Evolutionary conservation across 1,284 basidiomycete species (phyloP), one percentile per base, ranked within the genome.

Genomic region (Cutaneotrichosporon sp.): DNA sequence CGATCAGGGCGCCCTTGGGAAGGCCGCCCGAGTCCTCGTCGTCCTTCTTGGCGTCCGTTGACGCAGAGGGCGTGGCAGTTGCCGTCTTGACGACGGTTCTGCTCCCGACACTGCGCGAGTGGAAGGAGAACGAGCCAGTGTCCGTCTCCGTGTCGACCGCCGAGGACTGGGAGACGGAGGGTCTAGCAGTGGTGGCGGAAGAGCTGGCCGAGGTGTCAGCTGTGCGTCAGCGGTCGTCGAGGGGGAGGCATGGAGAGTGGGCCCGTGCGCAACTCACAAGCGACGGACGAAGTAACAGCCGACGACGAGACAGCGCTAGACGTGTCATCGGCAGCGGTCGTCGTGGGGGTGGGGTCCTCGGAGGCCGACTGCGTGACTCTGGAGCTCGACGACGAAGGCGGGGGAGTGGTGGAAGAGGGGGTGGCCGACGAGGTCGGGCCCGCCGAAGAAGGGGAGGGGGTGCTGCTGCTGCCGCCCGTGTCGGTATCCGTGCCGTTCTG

Each of bases 1-100:
- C 82, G 25, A 89, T 91, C 60, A 91, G 74, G 6, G 89, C 86
- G 24, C 83, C 82, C 69, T 83, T 84, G 51, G 83, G 78, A 56
- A 83, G 54, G 8, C 76, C 75, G 24, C 59, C 62, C 22, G 69
- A 65, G 22, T 61, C 45, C 4, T 56, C 54, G 24, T 60, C 66
- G 14, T 53, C 38, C 36, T 53, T n/a, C 16, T 14, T 18, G 3
- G 38, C 38, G 18, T 7, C 38, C 1, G 38, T 7, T 8, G 34
- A 36, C 11, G 38, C 18, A 1, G 38, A 42, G 38, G 38, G 16
- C 38, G 18, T 42, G 11, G 38, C 38, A 8, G 38, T 42, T 18
- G 16, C 8, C 18, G 38, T 42, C 38, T 42, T 42, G 38, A 42
- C 38, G 18, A 42, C 18, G 38, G 38, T 42, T 18, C 38, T 42